phyloP scores from a whole-genome alignment of 176 grass and related monocot genomes.

The Coix lacrymajobi region DNA sequence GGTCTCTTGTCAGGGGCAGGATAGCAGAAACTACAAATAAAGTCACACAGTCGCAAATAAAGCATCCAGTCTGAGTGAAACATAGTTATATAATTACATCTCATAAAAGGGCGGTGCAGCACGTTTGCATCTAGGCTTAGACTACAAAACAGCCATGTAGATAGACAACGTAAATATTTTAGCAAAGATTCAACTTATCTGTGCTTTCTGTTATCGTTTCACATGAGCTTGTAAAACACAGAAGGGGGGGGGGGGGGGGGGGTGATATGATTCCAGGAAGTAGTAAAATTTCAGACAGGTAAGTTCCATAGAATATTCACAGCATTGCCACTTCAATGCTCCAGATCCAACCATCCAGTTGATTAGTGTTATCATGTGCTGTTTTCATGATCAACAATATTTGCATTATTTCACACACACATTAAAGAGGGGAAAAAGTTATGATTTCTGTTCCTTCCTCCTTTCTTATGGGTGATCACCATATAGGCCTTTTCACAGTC shows the following conservation, averaged over 20 bases:
- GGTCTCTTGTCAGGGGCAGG: background rate
- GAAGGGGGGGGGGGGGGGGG: background rate
- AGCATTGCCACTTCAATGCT: background rate
- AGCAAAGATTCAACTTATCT: background rate
- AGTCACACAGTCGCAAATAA: background rate
- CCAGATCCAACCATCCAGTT: background rate
- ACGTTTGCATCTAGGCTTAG: background rate
- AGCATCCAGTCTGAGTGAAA: background rate
- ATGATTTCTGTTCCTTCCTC: background rate
- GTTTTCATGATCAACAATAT: background rate
- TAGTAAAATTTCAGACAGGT: background rate
- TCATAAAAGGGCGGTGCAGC: background rate
- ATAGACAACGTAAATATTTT: background rate
- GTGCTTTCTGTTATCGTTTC: background rate
- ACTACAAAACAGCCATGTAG: background rate
- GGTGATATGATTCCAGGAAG: background rate
- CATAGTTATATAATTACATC: background rate
- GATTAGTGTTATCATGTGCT: background rate
- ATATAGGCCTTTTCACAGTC: constrained; percentile 5
- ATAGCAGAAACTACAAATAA: background rate
- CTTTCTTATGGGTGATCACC: background rate
- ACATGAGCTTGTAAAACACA: background rate
- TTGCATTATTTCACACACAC: background rate
- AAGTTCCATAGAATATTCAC: background rate
- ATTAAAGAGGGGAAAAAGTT: background rate